Conservation (phyloP, 1,139 yeast genomes). For the Kodamaea sp. region DNA sequence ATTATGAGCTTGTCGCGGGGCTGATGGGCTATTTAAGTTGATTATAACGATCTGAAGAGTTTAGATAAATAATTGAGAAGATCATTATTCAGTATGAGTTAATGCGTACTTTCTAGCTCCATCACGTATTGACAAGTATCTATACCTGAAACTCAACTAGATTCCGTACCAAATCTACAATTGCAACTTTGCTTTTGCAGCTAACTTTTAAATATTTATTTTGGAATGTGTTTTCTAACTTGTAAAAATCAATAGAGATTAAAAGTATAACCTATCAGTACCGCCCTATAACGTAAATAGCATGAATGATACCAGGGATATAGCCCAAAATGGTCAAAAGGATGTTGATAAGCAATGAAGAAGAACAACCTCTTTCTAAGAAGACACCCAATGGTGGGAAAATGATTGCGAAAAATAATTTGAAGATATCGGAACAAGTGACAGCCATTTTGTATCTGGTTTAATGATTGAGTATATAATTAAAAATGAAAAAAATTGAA, state of each 20-base stretch:
- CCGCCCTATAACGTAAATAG: constrained; percentile 51
- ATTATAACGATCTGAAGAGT: no score
- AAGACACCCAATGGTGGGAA: constrained; percentile 77
- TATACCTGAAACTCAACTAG: no score
- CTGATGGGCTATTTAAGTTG: no score
- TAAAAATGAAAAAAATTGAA: no score
- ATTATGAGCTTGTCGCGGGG: no score
- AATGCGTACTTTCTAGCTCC: no score
- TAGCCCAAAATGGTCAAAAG: constrained; percentile 61
- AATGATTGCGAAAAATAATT: constrained; percentile 58
- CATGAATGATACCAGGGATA: constrained; percentile 65
- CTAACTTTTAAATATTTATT: neutral
- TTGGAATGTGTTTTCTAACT: neutral
- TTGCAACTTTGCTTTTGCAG: neutral
- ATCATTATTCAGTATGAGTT: no score
- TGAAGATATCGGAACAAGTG: constrained; percentile 55
- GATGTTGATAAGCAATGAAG: constrained; percentile 55
- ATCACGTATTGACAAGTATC: no score
- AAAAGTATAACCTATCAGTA: constrained; percentile 16
- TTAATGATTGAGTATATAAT: neutral
- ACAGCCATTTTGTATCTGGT: constrained; percentile 37
- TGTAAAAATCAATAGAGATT: neutral
- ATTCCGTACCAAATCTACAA: no score
- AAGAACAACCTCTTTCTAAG: constrained; percentile 61
- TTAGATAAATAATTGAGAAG: no score